Evolutionary conservation across 108 stramenopile species (phyloP).

Genomic region (Schizochytrium sp.): DNA sequence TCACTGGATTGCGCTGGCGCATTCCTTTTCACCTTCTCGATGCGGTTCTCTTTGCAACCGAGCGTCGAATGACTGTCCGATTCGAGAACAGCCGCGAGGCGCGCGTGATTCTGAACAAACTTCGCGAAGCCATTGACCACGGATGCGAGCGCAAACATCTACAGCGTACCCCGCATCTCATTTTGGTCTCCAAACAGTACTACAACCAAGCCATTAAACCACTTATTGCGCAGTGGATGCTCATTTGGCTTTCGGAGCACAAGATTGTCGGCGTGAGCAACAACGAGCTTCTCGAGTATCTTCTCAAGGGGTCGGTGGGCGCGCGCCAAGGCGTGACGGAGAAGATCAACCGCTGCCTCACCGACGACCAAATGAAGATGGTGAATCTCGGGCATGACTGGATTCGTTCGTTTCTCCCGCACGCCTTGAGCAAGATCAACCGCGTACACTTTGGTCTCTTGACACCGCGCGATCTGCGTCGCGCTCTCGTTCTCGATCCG

Average conservation of each 20-base stretch:
- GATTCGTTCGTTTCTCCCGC: constrained; percentile 26
- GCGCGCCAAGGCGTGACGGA: neutral
- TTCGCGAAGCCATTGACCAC: constrained; percentile 62
- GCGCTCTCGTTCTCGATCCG: neutral
- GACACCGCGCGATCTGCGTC: neutral
- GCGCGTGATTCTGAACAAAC: constrained; percentile 59
- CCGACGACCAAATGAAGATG: constrained; percentile 24
- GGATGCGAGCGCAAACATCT: constrained; percentile 70
- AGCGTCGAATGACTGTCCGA: constrained; percentile 40
- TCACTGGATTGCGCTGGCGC: constrained; percentile 71
- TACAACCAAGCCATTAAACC: constrained; percentile 78
- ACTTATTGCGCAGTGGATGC: constrained; percentile 87
- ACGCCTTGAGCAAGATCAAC: constrained; percentile 29
- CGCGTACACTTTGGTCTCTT: constrained; percentile 36
- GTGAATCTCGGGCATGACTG: constrained; percentile 26
- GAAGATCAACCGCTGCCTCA: neutral
- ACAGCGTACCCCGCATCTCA: constrained; percentile 82
- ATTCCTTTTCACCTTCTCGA: constrained; percentile 86
- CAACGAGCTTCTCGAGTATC: neutral
- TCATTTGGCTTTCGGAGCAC: constrained; percentile 69
- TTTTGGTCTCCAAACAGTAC: constrained; percentile 73
- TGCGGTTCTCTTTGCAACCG: constrained; percentile 65
- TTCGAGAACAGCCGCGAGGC: neutral
- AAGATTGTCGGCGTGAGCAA: constrained; percentile 16
- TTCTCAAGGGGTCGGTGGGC: neutral